These are phyloP conservation scores for Ustilago hordei DNA, from an alignment of 1,284 basidiomycete species.

Conservation along the genomic window DNA sequence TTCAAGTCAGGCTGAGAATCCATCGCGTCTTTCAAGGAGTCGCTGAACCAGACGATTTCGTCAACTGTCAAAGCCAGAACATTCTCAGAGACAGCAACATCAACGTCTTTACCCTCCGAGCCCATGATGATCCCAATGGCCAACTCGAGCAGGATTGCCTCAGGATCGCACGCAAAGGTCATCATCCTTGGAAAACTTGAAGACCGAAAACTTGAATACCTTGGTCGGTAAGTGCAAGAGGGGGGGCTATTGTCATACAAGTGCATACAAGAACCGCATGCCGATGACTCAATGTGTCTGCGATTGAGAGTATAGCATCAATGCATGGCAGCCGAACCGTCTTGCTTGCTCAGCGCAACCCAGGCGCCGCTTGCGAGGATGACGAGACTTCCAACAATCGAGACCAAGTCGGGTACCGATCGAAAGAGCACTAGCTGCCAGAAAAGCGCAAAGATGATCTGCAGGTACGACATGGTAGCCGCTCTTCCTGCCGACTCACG, in stretches of 20 bases:
- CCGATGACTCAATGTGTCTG: neutral
- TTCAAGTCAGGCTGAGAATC: constrained; percentile 71
- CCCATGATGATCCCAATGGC: constrained; percentile 2
- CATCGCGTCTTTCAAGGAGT: constrained; percentile 88
- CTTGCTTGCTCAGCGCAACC: constrained; percentile 38
- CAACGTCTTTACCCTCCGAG: constrained; percentile 78
- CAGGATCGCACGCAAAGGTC: constrained; percentile 57
- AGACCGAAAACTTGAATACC: neutral
- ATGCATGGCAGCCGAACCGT: constrained; percentile 32
- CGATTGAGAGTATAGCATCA: neutral
- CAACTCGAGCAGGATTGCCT: constrained; percentile 58
- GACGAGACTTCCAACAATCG: constrained; percentile 34
- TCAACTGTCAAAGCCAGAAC: constrained; percentile 86
- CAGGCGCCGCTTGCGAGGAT: constrained; percentile 48
- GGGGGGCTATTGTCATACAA: constrained; percentile 15
- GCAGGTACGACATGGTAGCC: constrained; percentile 51
- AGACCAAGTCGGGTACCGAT: constrained; percentile 35
- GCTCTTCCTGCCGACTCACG: constrained; percentile 53
- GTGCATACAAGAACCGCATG: constrained; percentile 17
- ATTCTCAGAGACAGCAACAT: constrained; percentile 81
- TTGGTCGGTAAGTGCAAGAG: neutral
- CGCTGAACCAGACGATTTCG: constrained; percentile 93
- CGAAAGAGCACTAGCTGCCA: constrained; percentile 47
- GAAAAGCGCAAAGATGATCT: constrained; percentile 44
- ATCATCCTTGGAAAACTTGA: constrained; percentile 14